Percentiles rank a stretch among this genome's conserved stretches.
These are phyloP conservation scores for Rhizopogon sp. DNA, from an alignment of 768 basidiomycete genomes.

Conservation along the genomic window DNA sequence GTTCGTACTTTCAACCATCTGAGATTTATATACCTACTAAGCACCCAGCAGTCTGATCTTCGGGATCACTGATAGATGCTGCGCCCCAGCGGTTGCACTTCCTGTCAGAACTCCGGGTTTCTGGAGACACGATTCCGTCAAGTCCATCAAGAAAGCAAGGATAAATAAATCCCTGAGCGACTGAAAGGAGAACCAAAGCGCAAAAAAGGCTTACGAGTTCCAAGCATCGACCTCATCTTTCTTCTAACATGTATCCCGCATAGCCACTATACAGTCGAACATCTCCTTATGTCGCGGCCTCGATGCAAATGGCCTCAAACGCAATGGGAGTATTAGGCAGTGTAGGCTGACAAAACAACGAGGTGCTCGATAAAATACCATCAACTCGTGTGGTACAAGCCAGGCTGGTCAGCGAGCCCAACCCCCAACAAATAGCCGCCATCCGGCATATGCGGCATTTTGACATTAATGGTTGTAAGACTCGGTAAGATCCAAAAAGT, in stretches of 20 bases:
- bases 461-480: no score
- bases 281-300: slow-evolving; percentile 59
- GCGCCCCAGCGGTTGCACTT: slow-evolving; percentile 45
- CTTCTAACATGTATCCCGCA: slow-evolving; percentile 64
- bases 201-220: slow-evolving; percentile 53
- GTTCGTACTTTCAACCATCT: no score
- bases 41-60: slow-evolving; percentile 29
- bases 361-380: no score
- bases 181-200: not conserved
- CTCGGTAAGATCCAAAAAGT: no score
- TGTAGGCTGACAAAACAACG: no score
- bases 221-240: slow-evolving; percentile 83
- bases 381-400: no score
- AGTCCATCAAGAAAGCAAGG: slow-evolving; percentile 52
- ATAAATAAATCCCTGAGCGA: not conserved
- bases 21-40: no score
- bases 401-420: no score
- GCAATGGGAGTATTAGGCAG: no score
- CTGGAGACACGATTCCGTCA: slow-evolving; percentile 51
- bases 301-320: slow-evolving; percentile 59
- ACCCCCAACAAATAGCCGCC: no score
- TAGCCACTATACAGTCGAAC: slow-evolving; percentile 61
- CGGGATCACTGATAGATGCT: slow-evolving; percentile 51
- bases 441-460: no score
- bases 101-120: slow-evolving; percentile 65